A percentile compares a stretch with the other conserved stretches of the same genome.
Conservation (phyloP, 83 land plant species). For the Picea abies region DNA sequence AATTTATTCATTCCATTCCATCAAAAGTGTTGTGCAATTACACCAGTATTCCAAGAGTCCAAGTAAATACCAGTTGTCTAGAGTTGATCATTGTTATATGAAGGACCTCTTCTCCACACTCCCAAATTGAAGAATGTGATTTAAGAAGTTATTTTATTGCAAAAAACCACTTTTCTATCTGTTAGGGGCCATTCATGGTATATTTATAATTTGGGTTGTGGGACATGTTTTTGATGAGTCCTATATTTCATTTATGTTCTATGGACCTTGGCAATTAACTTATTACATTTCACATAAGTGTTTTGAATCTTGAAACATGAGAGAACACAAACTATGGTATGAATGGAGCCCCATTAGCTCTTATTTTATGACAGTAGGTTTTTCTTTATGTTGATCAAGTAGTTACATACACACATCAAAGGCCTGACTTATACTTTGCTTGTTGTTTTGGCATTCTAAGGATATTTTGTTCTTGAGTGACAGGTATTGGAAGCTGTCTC, state of each 20-base stretch:
- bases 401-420: background rate
- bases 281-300: too few species aligned
- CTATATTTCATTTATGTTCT: background rate
- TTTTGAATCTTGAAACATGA: too few species aligned
- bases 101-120: background rate
- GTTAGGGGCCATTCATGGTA: background rate
- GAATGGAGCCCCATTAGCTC: too few species aligned
- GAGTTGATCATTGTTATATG: background rate
- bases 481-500: constrained; percentile 99
- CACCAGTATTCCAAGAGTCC: background rate
- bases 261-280: background rate
- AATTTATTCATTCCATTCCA: too few species aligned
- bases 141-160: background rate
- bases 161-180: background rate
- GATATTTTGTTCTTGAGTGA: constrained; percentile 7
- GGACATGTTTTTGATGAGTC: background rate
- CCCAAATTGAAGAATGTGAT: background rate
- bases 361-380: background rate
- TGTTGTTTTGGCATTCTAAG: background rate
- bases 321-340: too few species aligned
- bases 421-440: background rate
- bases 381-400: background rate
- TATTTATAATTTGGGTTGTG: background rate
- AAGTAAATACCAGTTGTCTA: background rate
- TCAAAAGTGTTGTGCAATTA: too few species aligned